Conservation (phyloP, 148 eudicot species). For the Chenopodium quinoa region DNA sequence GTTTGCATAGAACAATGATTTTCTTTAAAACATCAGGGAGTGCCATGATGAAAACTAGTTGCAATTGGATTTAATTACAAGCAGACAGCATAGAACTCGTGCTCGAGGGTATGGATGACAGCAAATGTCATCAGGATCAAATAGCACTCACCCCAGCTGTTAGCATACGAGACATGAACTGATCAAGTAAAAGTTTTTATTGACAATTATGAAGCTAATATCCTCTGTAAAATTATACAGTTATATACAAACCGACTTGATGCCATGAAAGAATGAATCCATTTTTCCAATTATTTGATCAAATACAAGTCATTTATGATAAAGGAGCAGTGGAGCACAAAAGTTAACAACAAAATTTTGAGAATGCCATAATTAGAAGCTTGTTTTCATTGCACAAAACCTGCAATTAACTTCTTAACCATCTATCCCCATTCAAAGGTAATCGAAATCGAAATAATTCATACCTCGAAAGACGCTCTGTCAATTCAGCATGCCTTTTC, state of each 20-base stretch:
- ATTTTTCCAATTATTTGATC: background rate
- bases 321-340: background rate
- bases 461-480: conserved; percentile 91
- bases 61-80: background rate
- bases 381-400: background rate
- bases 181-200: background rate
- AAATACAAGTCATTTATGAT: background rate
- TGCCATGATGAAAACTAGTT: background rate
- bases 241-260: background rate
- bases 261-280: background rate
- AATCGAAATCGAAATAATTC: background rate
- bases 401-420: background rate
- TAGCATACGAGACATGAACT: background rate
- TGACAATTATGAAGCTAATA: background rate
- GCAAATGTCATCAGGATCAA: background rate
- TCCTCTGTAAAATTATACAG: background rate
- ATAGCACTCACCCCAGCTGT: background rate
- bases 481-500: conserved; percentile 70
- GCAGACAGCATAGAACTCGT: background rate
- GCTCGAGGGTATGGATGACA: background rate
- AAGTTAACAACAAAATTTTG: background rate
- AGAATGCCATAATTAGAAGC: background rate
- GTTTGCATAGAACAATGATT: background rate
- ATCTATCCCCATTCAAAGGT: background rate
- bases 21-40: background rate